A percentile compares a stretch with the other conserved stretches of the same genome.
Evolutionary conservation across 164 flowering plant species (phyloP).

Genomic region (Warburgia ugandensis): DNA sequence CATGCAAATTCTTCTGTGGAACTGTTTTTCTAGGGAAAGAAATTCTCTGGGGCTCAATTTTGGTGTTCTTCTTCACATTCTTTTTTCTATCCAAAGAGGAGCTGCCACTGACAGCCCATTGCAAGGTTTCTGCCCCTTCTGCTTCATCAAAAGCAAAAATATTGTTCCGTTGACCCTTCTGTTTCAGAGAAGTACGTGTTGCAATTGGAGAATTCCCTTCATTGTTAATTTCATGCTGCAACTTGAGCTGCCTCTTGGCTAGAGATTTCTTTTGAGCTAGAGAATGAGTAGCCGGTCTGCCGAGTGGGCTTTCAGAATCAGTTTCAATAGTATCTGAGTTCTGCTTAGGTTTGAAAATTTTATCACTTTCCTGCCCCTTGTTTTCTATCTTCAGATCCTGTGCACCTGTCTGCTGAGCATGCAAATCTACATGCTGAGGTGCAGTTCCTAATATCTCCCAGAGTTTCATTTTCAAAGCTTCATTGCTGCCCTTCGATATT

Average conservation of each 20-base stretch:
- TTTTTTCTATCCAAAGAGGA: too few species aligned
- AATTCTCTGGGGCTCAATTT: too few species aligned
- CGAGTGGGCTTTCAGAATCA: conserved; percentile 54
- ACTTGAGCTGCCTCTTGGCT: conserved; percentile 14
- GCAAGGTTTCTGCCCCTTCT: too few species aligned
- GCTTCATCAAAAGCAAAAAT: conserved; percentile 30
- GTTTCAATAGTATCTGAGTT: conserved; percentile 53
- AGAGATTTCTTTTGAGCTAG: conserved; percentile 36
- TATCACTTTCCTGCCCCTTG: conserved; percentile 16
- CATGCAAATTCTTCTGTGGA: too few species aligned
- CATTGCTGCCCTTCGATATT: conserved; percentile 20
- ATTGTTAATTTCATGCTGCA: too few species aligned
- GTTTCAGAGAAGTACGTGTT: conserved; percentile 7
- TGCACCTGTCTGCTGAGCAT: conserved; percentile 16
- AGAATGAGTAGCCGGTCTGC: conserved; percentile 61
- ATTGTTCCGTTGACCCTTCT: conserved; percentile 20
- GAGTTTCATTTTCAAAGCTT: conserved; percentile 61
- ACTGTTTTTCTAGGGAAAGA: too few species aligned
- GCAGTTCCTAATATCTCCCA: conserved; percentile 54
- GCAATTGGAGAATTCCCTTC: too few species aligned
- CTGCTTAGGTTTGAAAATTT: conserved; percentile 12
- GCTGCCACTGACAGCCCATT: too few species aligned
- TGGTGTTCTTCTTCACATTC: too few species aligned
- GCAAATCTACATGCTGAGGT: conserved; percentile 21
- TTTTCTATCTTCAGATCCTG: too few species aligned